phyloP scores from a whole-genome alignment of 73 alveolate genomes.

The Symbiodinium natans region DNA sequence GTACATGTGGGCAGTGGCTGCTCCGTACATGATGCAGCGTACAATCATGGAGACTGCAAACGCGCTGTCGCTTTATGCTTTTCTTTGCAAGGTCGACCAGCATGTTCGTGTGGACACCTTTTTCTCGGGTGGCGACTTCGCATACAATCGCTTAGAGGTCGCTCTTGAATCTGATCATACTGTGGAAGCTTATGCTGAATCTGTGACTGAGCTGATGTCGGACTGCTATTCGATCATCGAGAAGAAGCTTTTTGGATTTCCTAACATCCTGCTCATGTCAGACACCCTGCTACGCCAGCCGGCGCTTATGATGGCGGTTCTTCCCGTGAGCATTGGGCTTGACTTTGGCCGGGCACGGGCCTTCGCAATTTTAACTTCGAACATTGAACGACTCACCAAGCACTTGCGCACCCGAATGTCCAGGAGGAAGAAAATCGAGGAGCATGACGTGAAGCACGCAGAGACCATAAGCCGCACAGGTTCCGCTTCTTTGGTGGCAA shows the following conservation, averaged over 20 bases:
- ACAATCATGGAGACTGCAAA: conserved; percentile 83
- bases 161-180: conserved; percentile 65
- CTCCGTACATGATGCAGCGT: conserved; percentile 74
- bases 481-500: conserved; percentile 42
- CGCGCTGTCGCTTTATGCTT: not conserved
- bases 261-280: conserved; percentile 60
- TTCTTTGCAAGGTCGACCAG: conserved; percentile 14
- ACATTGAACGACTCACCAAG: conserved; percentile 12
- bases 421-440: conserved; percentile 55
- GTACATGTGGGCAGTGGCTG: conserved; percentile 25
- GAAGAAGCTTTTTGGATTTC: conserved; percentile 36
- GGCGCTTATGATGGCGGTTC: conserved; percentile 8
- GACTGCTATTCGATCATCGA: conserved; percentile 20
- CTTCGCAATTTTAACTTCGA: not conserved
- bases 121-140: not conserved
- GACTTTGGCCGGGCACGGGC: conserved; percentile 54
- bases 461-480: conserved; percentile 74
- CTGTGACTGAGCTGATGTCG: conserved; percentile 20
- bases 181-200: conserved; percentile 72
- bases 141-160: conserved; percentile 69
- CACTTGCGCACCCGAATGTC: not conserved
- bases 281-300: conserved; percentile 75
- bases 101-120: conserved; percentile 52
- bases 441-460: conserved; percentile 59
- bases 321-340: conserved; percentile 55